phyloP scores from a whole-genome alignment of 176 grass and related monocot species.

The Aegilops sharonensis region DNA sequence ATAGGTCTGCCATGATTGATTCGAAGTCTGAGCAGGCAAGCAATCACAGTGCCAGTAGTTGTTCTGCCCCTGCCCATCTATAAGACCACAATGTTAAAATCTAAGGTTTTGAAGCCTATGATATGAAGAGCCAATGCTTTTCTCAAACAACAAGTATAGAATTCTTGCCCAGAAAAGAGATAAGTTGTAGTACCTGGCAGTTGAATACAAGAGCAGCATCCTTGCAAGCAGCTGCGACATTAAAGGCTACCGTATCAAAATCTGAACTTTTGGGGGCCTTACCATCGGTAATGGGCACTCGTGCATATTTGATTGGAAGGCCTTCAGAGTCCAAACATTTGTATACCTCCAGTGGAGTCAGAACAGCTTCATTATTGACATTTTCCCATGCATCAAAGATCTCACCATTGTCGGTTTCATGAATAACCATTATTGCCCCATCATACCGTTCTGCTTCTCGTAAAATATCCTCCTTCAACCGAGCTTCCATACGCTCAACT shows the following conservation, averaged over 20 bases:
- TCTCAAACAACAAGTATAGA: slow-evolving; percentile 7
- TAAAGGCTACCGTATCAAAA: slow-evolving; percentile 83
- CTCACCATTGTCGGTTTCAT: slow-evolving; percentile 80
- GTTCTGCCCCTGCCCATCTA: slow-evolving; percentile 98
- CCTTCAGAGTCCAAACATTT: slow-evolving; percentile 79
- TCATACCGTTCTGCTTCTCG: slow-evolving; percentile 69
- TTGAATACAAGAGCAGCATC: slow-evolving; percentile 88
- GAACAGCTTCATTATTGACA: slow-evolving; percentile 74
- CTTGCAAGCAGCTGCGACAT: slow-evolving; percentile 69
- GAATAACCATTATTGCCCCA: slow-evolving; percentile 94
- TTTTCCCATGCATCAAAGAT: slow-evolving; percentile 96
- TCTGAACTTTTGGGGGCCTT: slow-evolving; percentile 99
- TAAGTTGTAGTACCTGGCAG: slow-evolving; percentile 69
- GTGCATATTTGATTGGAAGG: slow-evolving; percentile 86
- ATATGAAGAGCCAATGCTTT: slow-evolving; percentile 3
- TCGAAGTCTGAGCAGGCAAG: slow-evolving; percentile 82
- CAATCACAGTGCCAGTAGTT: slow-evolving; percentile 94
- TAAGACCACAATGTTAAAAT: slow-evolving; percentile 34
- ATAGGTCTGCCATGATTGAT: slow-evolving; percentile 84
- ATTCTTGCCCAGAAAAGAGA: slow-evolving; percentile 21
- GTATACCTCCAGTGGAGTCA: slow-evolving; percentile 91
- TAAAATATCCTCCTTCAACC: slow-evolving; percentile 95
- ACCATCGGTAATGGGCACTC: slow-evolving; percentile 98
- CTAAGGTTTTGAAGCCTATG: slow-evolving; percentile 12
- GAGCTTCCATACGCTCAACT: slow-evolving; percentile 98